Percentiles rank a stretch among this genome's conserved stretches.
Conservation (phyloP, 2,329 filamentous ascomycete species). For the Pseudogymnoascus sp. region DNA sequence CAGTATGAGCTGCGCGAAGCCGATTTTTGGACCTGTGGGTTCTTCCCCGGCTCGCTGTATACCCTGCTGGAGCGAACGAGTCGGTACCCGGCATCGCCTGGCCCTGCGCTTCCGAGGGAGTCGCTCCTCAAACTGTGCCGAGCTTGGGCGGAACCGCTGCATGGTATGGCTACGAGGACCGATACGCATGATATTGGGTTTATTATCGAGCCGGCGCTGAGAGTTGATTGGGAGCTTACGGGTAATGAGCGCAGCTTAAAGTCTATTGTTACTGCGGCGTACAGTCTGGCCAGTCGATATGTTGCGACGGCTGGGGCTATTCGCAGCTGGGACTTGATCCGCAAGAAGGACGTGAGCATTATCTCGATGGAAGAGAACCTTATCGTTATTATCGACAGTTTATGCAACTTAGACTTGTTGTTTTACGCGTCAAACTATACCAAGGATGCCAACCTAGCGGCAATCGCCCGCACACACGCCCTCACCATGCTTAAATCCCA, state of each 20-base stretch:
- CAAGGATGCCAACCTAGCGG: conserved; percentile 24
- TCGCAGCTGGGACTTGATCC: conserved; percentile 40
- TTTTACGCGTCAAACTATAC: conserved; percentile 33
- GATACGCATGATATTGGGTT: conserved; percentile 50
- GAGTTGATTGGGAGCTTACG: conserved; percentile 41
- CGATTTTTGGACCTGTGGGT: conserved; percentile 38
- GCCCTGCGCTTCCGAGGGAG: neutral
- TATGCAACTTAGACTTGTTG: conserved; percentile 36
- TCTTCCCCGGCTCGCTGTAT: conserved; percentile 35
- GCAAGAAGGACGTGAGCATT: conserved; percentile 27
- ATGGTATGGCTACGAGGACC: conserved; percentile 35
- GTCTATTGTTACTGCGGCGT: conserved; percentile 37
- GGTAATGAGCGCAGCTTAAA: conserved; percentile 33
- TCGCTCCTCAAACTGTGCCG: conserved; percentile 22
- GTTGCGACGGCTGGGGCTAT: conserved; percentile 37
- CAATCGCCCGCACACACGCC: conserved; percentile 36
- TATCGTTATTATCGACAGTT: conserved; percentile 37
- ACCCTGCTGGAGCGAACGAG: conserved; percentile 30
- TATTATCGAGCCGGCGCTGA: conserved; percentile 43
- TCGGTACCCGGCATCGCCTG: conserved; percentile 23
- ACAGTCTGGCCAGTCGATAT: conserved; percentile 38
- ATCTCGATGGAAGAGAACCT: conserved; percentile 27
- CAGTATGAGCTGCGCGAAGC: conserved; percentile 27
- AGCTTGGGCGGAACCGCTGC: conserved; percentile 31
- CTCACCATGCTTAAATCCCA: conserved; percentile 34